Percentiles rank a stretch among this genome's conserved stretches.
Conservation (phyloP, 352 stramenopile genomes). For the Phytophthora vignae region DNA sequence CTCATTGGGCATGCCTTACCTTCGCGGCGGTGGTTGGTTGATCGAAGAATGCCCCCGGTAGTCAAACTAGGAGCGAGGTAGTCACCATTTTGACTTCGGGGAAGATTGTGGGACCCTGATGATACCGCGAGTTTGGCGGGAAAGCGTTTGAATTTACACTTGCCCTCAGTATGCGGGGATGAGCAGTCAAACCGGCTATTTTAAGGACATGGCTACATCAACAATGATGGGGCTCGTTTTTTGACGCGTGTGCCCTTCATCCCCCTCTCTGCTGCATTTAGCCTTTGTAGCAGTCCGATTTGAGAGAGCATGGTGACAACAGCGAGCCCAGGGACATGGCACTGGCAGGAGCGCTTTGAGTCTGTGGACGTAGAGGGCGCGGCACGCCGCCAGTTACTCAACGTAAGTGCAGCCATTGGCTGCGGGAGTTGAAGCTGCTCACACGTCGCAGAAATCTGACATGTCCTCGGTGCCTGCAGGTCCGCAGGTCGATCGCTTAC, state of each 20-base stretch:
- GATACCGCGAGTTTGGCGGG: slow-evolving; percentile 11
- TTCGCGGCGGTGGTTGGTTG: slow-evolving; percentile 41
- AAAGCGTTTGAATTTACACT: slow-evolving; percentile 22
- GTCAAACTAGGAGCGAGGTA: background rate
- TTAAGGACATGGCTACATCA: slow-evolving; percentile 20
- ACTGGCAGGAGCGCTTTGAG: slow-evolving; percentile 75
- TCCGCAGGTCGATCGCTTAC: slow-evolving; percentile 57
- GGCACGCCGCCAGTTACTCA: slow-evolving; percentile 55
- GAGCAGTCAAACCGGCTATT: slow-evolving; percentile 1
- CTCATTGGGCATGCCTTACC: slow-evolving; percentile 67
- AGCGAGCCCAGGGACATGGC: slow-evolving; percentile 36
- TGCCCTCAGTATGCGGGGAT: background rate
- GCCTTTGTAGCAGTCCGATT: background rate
- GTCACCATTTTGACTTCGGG: background rate
- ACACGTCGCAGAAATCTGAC: slow-evolving; percentile 10
- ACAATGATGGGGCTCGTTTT: background rate
- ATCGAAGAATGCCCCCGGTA: slow-evolving; percentile 21
- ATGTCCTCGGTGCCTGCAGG: slow-evolving; percentile 30
- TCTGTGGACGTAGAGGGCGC: slow-evolving; percentile 40
- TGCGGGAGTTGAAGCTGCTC: slow-evolving; percentile 3
- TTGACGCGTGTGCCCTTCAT: background rate
- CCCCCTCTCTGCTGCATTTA: background rate
- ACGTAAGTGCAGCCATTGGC: slow-evolving; percentile 35
- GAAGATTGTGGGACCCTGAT: slow-evolving; percentile 7
- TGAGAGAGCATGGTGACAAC: slow-evolving; percentile 4